Evolutionary conservation across 2,329 filamentous ascomycete genomes (phyloP).

Genomic region (Daldinia sp.): DNA sequence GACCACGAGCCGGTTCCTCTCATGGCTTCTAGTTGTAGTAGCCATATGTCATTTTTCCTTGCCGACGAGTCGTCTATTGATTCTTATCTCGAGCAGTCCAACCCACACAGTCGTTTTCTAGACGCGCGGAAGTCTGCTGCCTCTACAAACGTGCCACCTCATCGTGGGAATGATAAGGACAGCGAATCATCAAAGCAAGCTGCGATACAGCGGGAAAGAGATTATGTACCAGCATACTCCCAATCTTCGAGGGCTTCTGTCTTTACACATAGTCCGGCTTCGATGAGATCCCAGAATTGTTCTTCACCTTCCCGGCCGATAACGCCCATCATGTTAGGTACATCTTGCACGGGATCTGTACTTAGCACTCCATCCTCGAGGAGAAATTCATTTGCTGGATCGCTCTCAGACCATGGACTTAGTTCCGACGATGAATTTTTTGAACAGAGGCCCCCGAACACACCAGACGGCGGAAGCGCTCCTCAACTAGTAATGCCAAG

Average conservation of each 20-base stretch:
- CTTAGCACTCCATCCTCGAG: conserved; percentile 66
- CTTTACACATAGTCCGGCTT: conserved; percentile 51
- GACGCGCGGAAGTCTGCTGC: conserved; percentile 51
- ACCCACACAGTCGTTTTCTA: conserved; percentile 48
- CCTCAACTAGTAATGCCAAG: conserved; percentile 98
- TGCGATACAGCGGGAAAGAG: conserved; percentile 32
- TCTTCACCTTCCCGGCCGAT: conserved; percentile 58
- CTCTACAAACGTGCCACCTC: conserved; percentile 13
- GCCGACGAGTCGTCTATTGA: conserved; percentile 64
- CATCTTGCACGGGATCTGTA: conserved; percentile 56
- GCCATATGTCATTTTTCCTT: conserved; percentile 66
- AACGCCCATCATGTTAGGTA: conserved; percentile 59
- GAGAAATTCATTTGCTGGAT: conserved; percentile 63
- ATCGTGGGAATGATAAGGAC: conserved; percentile 44
- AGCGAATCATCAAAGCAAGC: conserved; percentile 34
- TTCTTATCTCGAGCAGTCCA: conserved; percentile 53
- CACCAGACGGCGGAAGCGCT: conserved; percentile 63
- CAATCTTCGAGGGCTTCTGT: conserved; percentile 50
- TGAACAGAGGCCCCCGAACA: conserved; percentile 55
- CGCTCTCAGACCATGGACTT: conserved; percentile 59
- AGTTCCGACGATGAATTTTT: conserved; percentile 63
- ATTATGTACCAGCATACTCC: conserved; percentile 45
- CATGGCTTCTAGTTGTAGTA: conserved; percentile 52
- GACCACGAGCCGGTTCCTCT: conserved; percentile 54
- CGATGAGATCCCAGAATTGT: conserved; percentile 49